Base-by-base conservation (phyloP, 179 eudicot species). In the Camellia oleifera region DNA sequence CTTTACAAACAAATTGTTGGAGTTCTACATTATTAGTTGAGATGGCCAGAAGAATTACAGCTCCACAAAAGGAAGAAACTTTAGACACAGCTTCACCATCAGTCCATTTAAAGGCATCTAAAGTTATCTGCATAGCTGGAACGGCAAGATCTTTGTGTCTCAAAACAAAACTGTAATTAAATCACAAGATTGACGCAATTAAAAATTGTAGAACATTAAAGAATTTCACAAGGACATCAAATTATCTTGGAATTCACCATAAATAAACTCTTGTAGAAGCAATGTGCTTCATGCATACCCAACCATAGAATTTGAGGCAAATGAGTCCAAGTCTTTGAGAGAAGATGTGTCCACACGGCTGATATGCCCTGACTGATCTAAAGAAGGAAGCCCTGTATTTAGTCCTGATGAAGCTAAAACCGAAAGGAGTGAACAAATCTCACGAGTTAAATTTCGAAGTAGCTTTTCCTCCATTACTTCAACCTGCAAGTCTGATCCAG, bases 391-490 rank as follows among this genome's bases (percentile, higher is more conserved):
- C 54, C 91, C 94, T 46, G 83, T 57, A 84, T 95, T 95, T 42
- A 92, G 90, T 79, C 87, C 97, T 14, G 94, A 84, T 63, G 93
- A 87, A 79, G 97, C 94, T 68, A 92, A 73, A 61, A 88, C 91
- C 11, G 93, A 86, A 77, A 96, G 84, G 23, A 96, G 88, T 18
- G 90, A 87, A 81, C 96, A 92, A 76, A 90, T 89, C 83, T 96
- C 98, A 76, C 99, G 98, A 64, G 98, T 92, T 77, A 94, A 81
- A 85, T 87, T 93, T 75, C 98, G 92, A 81, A 96, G 97, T 82
- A 96, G 84, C 88, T 94, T 96, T 86, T 96, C 99, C 88, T 94
- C 99, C 93, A 94, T 96, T 46, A 96, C 97, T 90, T 96, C 99
- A 40, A 94, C 91, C 84, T 91, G 94, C 46, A 96, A 79, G 85